Evolutionary conservation across 768 basidiomycete genomes (phyloP).

Genomic region (Xerocomus potaroensis): DNA sequence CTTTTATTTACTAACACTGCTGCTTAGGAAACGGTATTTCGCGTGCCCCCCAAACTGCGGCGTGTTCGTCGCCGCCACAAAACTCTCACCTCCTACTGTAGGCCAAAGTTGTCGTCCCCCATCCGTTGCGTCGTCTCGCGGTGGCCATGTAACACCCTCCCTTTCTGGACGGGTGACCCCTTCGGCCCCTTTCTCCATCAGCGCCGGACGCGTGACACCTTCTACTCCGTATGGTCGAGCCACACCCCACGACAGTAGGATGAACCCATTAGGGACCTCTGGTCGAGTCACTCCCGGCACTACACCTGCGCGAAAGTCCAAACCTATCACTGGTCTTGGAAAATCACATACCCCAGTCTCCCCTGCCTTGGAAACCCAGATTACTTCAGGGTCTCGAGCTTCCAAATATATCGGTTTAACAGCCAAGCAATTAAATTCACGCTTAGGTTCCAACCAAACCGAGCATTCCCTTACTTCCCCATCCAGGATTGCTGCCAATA

Average conservation of each 20-base stretch:
- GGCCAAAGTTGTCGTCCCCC: constrained; percentile 59
- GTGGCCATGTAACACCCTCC: constrained; percentile 42
- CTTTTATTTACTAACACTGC: constrained; percentile 8
- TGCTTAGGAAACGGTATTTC: constrained; percentile 74
- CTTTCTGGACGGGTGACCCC: constrained; percentile 45
- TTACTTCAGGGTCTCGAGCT: constrained; percentile 82
- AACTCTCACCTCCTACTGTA: constrained; percentile 76
- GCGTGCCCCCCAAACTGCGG: constrained; percentile 80
- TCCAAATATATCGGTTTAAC: constrained; percentile 83
- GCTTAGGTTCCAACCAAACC: constrained; percentile 19
- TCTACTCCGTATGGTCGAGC: constrained; percentile 45
- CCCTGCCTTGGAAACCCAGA: constrained; percentile 34
- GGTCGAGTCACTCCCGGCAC: constrained; percentile 48
- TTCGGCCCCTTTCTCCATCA: constrained; percentile 34
- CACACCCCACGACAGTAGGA: constrained; percentile 30
- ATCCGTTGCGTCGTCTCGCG: constrained; percentile 74
- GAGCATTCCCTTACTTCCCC: constrained; percentile 30
- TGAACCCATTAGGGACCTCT: constrained; percentile 27
- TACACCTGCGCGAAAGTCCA: constrained; percentile 31
- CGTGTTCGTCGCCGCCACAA: constrained; percentile 81
- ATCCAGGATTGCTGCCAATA: constrained; percentile 34
- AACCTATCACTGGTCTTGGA: constrained; percentile 29
- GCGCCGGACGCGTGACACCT: constrained; percentile 54
- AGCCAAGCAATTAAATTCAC: constrained; percentile 69
- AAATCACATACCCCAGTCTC: constrained; percentile 29